These are phyloP conservation scores for Gracilaria domingensis DNA, from an alignment of 23 red algal species.

Conservation along the genomic window DNA sequence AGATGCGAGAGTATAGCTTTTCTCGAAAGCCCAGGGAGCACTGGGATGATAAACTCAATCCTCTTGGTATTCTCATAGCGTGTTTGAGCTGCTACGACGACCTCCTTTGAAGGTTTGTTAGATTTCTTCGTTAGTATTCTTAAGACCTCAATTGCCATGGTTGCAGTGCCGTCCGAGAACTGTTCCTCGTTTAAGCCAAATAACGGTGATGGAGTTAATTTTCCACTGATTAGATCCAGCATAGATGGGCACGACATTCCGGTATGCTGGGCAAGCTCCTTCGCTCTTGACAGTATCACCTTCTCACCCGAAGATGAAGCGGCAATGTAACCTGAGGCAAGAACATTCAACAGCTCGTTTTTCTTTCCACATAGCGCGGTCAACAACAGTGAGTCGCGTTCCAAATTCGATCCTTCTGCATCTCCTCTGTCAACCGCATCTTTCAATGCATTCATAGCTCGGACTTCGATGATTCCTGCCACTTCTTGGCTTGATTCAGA, in stretches of 20 bases:
- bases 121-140: slow-evolving; percentile 35
- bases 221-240: slow-evolving; percentile 52
- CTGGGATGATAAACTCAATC: slow-evolving; percentile 48
- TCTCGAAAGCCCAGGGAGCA: slow-evolving; percentile 48
- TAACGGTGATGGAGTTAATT: background rate
- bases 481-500: slow-evolving; percentile 45
- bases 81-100: slow-evolving; percentile 48
- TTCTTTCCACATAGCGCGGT: slow-evolving; percentile 72
- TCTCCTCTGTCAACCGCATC: background rate
- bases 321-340: slow-evolving; percentile 13
- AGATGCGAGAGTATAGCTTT: slow-evolving; percentile 34
- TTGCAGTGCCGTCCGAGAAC: slow-evolving; percentile 11
- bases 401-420: slow-evolving; percentile 4
- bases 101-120: slow-evolving; percentile 10
- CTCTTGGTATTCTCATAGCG: slow-evolving; percentile 45
- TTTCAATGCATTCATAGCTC: slow-evolving; percentile 50
- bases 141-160: slow-evolving; percentile 50
- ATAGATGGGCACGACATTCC: slow-evolving; percentile 32
- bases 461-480: slow-evolving; percentile 48
- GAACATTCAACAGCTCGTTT: slow-evolving; percentile 25
- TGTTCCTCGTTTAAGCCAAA: background rate
- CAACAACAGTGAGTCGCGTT: slow-evolving; percentile 39
- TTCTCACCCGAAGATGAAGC: background rate
- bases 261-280: slow-evolving; percentile 49
- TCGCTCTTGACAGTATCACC: slow-evolving; percentile 39